A percentile compares a stretch with the other conserved stretches of the same genome.
These are phyloP conservation scores for Colletotrichum tropicicola DNA, from an alignment of 2,329 filamentous ascomycete species.

Conservation along the genomic window DNA sequence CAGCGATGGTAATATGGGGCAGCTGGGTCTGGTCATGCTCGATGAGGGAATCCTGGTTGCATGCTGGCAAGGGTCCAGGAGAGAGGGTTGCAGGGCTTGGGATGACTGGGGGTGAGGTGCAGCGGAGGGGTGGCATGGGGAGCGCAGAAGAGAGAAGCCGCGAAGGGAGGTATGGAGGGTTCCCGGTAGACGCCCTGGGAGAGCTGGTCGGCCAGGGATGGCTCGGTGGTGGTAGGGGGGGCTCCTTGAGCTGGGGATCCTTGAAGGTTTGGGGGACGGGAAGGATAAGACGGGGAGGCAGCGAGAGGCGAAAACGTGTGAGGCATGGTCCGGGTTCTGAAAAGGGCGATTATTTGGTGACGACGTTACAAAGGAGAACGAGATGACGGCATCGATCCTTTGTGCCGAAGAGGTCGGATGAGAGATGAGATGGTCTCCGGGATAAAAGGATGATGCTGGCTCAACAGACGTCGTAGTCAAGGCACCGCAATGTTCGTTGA, in stretches of 20 bases:
- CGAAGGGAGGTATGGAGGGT: slow-evolving; percentile 14
- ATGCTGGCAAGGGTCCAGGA: slow-evolving; percentile 18
- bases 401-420: neutral
- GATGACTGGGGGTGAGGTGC: slow-evolving; percentile 6
- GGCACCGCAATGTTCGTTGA: neutral
- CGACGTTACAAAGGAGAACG: slow-evolving; percentile 2
- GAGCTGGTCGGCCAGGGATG: slow-evolving; percentile 20
- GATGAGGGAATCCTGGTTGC: slow-evolving; percentile 30
- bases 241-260: slow-evolving; percentile 14
- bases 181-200: slow-evolving; percentile 18
- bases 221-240: neutral
- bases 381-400: slow-evolving; percentile 16
- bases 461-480: neutral
- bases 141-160: slow-evolving; percentile 15
- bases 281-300: slow-evolving; percentile 31
- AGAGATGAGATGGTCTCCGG: slow-evolving; percentile 1
- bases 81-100: neutral
- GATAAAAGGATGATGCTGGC: neutral
- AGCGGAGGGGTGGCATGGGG: slow-evolving; percentile 19
- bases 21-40: slow-evolving; percentile 26
- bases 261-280: slow-evolving; percentile 25
- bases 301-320: slow-evolving; percentile 29
- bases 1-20: slow-evolving; percentile 24
- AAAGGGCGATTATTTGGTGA: slow-evolving; percentile 2
- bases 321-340: slow-evolving; percentile 28